A percentile compares a stretch with the other conserved stretches of the same genome.
Conservation (phyloP, 2,329 filamentous ascomycete species). For the Fusarium nematophilum region DNA sequence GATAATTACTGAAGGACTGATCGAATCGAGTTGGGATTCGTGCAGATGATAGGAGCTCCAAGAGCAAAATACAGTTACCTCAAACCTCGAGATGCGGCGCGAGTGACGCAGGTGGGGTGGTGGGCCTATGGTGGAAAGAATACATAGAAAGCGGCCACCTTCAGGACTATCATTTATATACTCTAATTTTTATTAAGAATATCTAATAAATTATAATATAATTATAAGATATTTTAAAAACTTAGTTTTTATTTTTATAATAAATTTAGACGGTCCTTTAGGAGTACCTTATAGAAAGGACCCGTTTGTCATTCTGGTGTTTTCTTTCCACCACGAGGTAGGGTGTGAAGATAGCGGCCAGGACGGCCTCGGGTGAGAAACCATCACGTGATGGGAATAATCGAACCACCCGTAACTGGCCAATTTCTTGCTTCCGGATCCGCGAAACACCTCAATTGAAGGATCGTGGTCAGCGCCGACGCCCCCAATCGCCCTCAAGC, state of each 20-base stretch:
- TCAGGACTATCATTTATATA: no score
- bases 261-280: no score
- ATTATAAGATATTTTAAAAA: no score
- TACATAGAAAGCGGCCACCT: no score
- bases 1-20: neutral
- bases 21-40: neutral
- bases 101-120: constrained; percentile 37
- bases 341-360: constrained; percentile 41
- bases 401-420: constrained; percentile 43
- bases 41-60: constrained; percentile 2
- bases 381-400: constrained; percentile 39
- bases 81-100: constrained; percentile 9
- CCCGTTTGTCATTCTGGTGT: no score
- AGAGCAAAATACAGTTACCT: constrained; percentile 24
- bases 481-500: constrained; percentile 24
- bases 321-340: no score
- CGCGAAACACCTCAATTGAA: constrained; percentile 42
- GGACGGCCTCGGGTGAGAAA: neutral
- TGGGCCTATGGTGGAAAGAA: no score
- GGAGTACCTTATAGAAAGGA: no score
- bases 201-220: no score
- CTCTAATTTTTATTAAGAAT: no score
- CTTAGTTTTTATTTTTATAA: no score
- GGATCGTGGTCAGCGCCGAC: constrained; percentile 19
- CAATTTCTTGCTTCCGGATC: constrained; percentile 34